These are phyloP conservation scores for Aspergillus olivimuriae DNA, from an alignment of 495 filamentous ascomycete genomes.

Conservation along the genomic window DNA sequence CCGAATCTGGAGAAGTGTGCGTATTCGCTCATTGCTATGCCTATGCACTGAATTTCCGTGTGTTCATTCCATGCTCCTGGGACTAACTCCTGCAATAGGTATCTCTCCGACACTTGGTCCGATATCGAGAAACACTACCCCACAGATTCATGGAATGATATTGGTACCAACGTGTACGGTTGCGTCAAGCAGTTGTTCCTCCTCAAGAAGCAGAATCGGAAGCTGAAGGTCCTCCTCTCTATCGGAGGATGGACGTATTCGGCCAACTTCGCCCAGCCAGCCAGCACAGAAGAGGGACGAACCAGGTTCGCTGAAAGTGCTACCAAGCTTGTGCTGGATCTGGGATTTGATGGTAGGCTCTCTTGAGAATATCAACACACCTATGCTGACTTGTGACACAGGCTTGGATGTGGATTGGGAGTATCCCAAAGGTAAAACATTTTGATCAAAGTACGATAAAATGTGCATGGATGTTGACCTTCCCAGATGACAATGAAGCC, in stretches of 20 bases:
- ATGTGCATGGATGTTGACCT: no score
- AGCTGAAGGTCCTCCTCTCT: conserved; percentile 85
- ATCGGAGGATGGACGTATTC: conserved; percentile 98
- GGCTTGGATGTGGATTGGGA: conserved; percentile 64
- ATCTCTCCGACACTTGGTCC: conserved; percentile 77
- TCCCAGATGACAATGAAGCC: conserved; percentile 51
- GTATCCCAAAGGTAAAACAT: conserved; percentile 38
- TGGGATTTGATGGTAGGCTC: conserved; percentile 51
- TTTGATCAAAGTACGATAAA: no score
- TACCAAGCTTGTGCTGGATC: conserved; percentile 61
- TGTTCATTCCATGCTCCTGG: background rate
- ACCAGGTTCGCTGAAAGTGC: conserved; percentile 66
- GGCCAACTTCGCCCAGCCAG: conserved; percentile 70
- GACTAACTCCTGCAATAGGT: conserved; percentile 30
- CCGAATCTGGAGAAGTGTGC: conserved; percentile 73
- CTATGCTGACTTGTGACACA: conserved; percentile 14
- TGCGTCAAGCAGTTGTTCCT: conserved; percentile 92
- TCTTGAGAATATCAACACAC: background rate
- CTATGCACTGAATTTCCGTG: no score
- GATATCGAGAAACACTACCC: conserved; percentile 82
- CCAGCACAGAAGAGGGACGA: conserved; percentile 55
- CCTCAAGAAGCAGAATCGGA: conserved; percentile 79
- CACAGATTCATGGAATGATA: conserved; percentile 40
- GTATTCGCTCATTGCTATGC: no score
- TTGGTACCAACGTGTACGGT: conserved; percentile 40